phyloP scores from a whole-genome alignment of 2,329 filamentous ascomycete genomes.

The Grosmannia clavigera region DNA sequence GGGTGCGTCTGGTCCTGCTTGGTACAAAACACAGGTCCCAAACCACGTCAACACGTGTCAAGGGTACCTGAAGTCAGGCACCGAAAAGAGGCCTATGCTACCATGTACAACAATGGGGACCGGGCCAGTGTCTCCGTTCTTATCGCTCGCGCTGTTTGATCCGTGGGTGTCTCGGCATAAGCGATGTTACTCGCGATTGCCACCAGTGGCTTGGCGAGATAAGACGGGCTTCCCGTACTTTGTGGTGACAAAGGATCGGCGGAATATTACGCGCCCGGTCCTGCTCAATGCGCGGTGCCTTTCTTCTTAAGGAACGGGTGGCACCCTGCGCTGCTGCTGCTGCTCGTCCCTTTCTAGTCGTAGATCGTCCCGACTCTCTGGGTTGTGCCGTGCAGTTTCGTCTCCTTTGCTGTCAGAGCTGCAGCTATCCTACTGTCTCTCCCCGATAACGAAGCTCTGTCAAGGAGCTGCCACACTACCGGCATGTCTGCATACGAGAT shows the following conservation, averaged over 20 bases:
- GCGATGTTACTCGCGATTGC: background rate
- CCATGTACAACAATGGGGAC: background rate
- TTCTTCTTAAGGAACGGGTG: background rate
- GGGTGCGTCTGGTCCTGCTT: background rate
- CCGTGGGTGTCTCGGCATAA: background rate
- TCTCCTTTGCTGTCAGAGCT: too few relatives aligned
- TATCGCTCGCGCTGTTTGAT: background rate
- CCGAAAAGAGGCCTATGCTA: background rate
- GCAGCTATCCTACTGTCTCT: too few relatives aligned
- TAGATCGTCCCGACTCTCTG: background rate
- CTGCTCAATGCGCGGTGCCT: too few relatives aligned
- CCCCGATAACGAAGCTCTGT: background rate
- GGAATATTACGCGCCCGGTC: background rate
- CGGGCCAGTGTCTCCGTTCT: background rate
- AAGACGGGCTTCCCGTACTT: background rate
- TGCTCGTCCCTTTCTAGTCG: background rate
- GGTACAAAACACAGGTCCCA: background rate
- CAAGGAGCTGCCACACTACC: background rate
- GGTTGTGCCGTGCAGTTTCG: background rate
- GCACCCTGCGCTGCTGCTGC: background rate
- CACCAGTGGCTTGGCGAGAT: background rate
- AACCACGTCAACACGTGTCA: background rate
- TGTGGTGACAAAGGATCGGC: background rate
- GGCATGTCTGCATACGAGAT: background rate
- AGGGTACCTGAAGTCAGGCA: background rate